phyloP scores from a whole-genome alignment of 1,284 basidiomycete species.

The Albatrellus sp. region DNA sequence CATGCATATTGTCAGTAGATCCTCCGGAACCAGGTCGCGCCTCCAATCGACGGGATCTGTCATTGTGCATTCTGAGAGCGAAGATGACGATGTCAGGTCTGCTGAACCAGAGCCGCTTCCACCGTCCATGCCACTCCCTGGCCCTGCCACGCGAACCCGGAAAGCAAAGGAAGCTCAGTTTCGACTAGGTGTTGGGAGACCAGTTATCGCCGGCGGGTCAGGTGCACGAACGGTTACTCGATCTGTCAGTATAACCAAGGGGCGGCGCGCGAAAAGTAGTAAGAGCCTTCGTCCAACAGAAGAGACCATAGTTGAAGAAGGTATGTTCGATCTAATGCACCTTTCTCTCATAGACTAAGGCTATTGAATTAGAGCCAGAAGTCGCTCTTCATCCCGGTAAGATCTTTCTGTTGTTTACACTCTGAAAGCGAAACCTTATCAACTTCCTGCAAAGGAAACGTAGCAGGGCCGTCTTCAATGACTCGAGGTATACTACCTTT shows the following conservation, averaged over 20 bases:
- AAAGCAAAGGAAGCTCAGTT: slow-evolving; percentile 63
- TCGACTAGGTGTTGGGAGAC: slow-evolving; percentile 60
- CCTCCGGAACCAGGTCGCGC: slow-evolving; percentile 20
- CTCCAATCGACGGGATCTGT: slow-evolving; percentile 29
- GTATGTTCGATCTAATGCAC: slow-evolving; percentile 3
- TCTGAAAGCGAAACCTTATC: neutral
- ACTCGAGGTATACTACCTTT: too few relatives aligned
- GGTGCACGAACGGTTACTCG: slow-evolving; percentile 55
- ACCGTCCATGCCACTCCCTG: slow-evolving; percentile 11
- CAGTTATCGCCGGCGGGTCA: slow-evolving; percentile 44
- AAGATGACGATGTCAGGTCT: slow-evolving; percentile 30
- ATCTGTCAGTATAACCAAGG: slow-evolving; percentile 35
- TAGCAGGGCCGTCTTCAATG: too few relatives aligned
- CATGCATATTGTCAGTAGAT: slow-evolving; percentile 21
- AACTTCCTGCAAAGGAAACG: neutral
- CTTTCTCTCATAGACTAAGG: too few relatives aligned
- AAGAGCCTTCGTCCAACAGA: slow-evolving; percentile 37
- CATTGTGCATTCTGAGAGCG: slow-evolving; percentile 33
- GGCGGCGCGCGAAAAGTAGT: slow-evolving; percentile 36
- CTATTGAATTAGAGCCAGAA: slow-evolving; percentile 1
- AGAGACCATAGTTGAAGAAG: slow-evolving; percentile 50
- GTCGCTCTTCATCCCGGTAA: slow-evolving; percentile 2
- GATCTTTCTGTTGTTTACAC: neutral
- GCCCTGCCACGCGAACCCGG: slow-evolving; percentile 30
- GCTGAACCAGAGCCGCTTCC: slow-evolving; percentile 8